phyloP scores from a whole-genome alignment of 495 filamentous ascomycete species.

The Penicillium pulvis region DNA sequence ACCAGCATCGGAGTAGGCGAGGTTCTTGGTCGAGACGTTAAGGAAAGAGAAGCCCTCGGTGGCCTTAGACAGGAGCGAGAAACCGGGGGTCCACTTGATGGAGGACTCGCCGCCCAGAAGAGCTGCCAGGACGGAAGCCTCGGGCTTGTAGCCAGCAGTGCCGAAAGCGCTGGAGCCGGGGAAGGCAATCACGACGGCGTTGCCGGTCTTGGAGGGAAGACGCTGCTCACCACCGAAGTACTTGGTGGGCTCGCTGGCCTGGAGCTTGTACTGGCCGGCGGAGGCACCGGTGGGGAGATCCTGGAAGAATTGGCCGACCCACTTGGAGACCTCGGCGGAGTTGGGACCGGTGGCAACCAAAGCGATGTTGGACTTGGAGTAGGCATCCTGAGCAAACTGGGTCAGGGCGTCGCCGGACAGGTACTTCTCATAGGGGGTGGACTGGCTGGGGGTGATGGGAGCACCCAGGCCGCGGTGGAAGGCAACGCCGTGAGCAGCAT shows the following conservation, averaged over 20 bases:
- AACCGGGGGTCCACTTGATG: conserved; percentile 96
- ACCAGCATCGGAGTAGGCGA: conserved; percentile 91
- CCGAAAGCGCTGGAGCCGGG: conserved; percentile 78
- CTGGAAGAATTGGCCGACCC: conserved; percentile 88
- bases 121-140: conserved; percentile 83
- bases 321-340: conserved; percentile 77
- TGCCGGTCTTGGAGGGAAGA: conserved; percentile 71
- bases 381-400: conserved; percentile 73
- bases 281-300: conserved; percentile 42
- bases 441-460: conserved; percentile 67
- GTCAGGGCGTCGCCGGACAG: conserved; percentile 69
- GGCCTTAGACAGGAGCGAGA: conserved; percentile 83
- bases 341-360: conserved; percentile 86
- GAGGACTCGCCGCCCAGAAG: conserved; percentile 86
- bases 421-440: conserved; percentile 73
- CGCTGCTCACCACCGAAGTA: conserved; percentile 96
- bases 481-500: conserved; percentile 83
- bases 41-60: conserved; percentile 65
- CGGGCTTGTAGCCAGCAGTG: conserved; percentile 77
- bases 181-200: conserved; percentile 85
- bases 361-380: conserved; percentile 85
- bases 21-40: conserved; percentile 68
- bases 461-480: conserved; percentile 93
- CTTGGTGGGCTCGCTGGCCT: conserved; percentile 59
- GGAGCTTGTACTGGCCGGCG: conserved; percentile 40